Base-by-base conservation (phyloP, 345 rosid species). In the Excoecaria cochinchinensis region DNA sequence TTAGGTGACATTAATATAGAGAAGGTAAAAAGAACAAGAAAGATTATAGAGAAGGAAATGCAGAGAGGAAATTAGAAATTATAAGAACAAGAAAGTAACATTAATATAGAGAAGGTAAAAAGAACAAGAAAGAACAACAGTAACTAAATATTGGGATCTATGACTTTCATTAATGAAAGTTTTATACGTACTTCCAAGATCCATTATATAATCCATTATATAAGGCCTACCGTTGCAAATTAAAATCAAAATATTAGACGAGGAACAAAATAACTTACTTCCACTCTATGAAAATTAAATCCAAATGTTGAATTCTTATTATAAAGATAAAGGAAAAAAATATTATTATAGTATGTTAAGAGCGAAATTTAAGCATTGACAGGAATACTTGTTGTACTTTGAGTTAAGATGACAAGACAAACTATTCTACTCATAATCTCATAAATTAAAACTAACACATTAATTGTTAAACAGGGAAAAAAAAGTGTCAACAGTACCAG, bases 171-270 rank as follows among this genome's bases (percentile, higher is more conserved):
- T 95, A 70, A 95, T 84, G 83, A 76, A 89, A 6, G 99, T 95
- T 79, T 92, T 93, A 57, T 95, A 93, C 25, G 98, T 95, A 83
- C 99, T 95, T 76, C 98, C 99, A 67, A 93, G 99, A 82, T 93
- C n/a, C n/a, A n/a, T n/a, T n/a, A n/a, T n/a, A n/a, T n/a, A n/a
- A n/a, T n/a, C 99, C 97, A 95, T 91, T 50, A 95, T 8, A 81
- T 95, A 93, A 72, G 99, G 99, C 88, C 97, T 93, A 77, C 58
- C 67, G 77, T 9, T 13, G 70, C 36, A 55, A 71, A 80, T 48
- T 73, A 39, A 56, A 61, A 77, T 67, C 57, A 53, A 61, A 70
- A 75, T 40, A 1, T 59, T 69, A 71, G 68, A 67, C 52, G 66
- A 51, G n/a, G 25, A 60, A 40, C 69, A 36, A 8, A 39, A 57